phyloP scores from a whole-genome alignment of 2,329 filamentous ascomycete genomes.

The Stagonosporopsis vannaccii region DNA sequence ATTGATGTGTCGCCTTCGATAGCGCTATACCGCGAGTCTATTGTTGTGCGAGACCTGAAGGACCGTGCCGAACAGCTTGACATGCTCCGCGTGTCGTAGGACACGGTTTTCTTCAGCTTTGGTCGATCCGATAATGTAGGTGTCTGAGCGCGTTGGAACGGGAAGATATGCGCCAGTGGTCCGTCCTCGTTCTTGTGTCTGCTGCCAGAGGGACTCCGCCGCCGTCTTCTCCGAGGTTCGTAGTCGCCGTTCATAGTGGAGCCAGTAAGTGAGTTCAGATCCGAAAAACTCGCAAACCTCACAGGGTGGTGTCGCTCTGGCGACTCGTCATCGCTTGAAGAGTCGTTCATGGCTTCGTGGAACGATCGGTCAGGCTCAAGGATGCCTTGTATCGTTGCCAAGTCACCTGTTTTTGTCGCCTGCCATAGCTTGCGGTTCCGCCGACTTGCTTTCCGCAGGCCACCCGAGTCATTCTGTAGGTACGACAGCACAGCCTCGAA shows the following conservation, averaged over 20 bases:
- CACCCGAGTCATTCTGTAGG: constrained; percentile 80
- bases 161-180: constrained; percentile 83
- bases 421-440: constrained; percentile 90
- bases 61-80: constrained; percentile 87
- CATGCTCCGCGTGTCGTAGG: constrained; percentile 87
- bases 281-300: constrained; percentile 42
- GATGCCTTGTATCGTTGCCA: constrained; percentile 77
- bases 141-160: constrained; percentile 74
- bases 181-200: constrained; percentile 41
- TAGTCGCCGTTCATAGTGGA: constrained; percentile 42
- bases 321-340: constrained; percentile 40
- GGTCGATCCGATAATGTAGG: constrained; percentile 58
- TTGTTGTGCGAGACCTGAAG: constrained; percentile 79
- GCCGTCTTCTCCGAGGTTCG: constrained; percentile 27
- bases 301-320: constrained; percentile 36
- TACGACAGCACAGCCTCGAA: constrained; percentile 94
- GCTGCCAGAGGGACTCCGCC: constrained; percentile 30
- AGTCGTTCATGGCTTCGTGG: constrained; percentile 40
- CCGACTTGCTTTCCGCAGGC: constrained; percentile 81
- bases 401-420: constrained; percentile 77
- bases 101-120: constrained; percentile 75
- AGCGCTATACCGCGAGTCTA: constrained; percentile 67
- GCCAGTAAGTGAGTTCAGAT: constrained; percentile 35
- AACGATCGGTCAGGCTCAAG: constrained; percentile 71
- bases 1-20: constrained; percentile 88